phyloP scores from a whole-genome alignment of 139 green algal genomes.

The Gonium pectorale region DNA sequence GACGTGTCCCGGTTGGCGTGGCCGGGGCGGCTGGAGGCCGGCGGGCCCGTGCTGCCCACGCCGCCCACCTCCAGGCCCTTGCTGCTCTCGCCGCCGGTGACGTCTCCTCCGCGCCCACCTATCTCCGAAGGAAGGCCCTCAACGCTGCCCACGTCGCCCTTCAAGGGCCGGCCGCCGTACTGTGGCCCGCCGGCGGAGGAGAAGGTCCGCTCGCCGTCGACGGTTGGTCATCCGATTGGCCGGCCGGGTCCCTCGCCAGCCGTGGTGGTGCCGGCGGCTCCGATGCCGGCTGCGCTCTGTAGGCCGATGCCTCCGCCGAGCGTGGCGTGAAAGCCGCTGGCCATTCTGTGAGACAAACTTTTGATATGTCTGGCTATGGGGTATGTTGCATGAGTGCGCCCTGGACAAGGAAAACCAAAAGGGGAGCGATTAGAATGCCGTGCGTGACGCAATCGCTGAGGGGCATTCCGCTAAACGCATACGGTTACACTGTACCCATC shows the following conservation, averaged over 20 bases:
- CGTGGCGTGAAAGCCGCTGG: no score
- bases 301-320: background rate
- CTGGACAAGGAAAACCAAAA: no score
- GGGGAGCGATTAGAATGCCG: no score
- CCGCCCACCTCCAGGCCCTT: background rate
- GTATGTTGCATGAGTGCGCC: no score
- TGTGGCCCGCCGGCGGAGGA: background rate
- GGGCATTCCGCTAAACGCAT: no score
- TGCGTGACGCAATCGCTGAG: no score
- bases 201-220: background rate
- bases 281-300: background rate
- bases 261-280: constrained; percentile 8
- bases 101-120: background rate
- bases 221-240: background rate
- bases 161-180: background rate
- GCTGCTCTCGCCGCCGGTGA: background rate
- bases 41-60: background rate
- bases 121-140: background rate
- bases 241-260: background rate
- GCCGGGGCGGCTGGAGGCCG: background rate
- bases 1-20: background rate
- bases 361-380: no score
- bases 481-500: no score
- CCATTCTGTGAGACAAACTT: no score
- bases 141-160: background rate